Percentiles rank a stretch among this genome's conserved stretches.
These are phyloP conservation scores for Gloeostereum incarnatum DNA, from an alignment of 768 basidiomycete genomes.

Conservation along the genomic window DNA sequence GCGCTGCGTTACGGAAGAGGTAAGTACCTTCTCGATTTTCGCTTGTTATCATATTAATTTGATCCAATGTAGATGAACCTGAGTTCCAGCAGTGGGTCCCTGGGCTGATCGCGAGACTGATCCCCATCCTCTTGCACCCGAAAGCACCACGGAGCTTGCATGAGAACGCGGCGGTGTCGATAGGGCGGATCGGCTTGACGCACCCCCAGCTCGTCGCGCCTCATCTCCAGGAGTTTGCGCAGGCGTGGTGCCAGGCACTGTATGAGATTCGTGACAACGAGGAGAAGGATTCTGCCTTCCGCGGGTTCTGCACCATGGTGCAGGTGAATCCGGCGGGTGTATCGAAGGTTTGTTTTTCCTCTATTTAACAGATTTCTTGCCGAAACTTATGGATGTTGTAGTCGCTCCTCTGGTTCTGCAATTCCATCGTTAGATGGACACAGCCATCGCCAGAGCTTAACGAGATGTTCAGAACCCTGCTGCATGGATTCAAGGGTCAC, in stretches of 20 bases:
- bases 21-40: slow-evolving; percentile 21
- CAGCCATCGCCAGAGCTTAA: slow-evolving; percentile 88
- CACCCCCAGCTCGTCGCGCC: slow-evolving; percentile 86
- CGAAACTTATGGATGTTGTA: slow-evolving; percentile 21
- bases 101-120: slow-evolving; percentile 76
- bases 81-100: slow-evolving; percentile 93
- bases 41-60: background rate
- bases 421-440: slow-evolving; percentile 94
- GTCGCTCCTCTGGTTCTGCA: slow-evolving; percentile 97
- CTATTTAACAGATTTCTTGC: background rate
- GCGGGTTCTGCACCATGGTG: slow-evolving; percentile 93
- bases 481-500: slow-evolving; percentile 86
- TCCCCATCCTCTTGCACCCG: slow-evolving; percentile 87
- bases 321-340: slow-evolving; percentile 92
- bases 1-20: slow-evolving; percentile 85
- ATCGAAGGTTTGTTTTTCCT: slow-evolving; percentile 56
- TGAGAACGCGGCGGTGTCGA: slow-evolving; percentile 98
- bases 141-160: slow-evolving; percentile 91
- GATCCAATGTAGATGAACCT: slow-evolving; percentile 44
- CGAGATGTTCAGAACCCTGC: slow-evolving; percentile 85
- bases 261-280: slow-evolving; percentile 99
- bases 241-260: slow-evolving; percentile 93
- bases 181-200: slow-evolving; percentile 92
- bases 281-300: slow-evolving; percentile 98
- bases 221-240: slow-evolving; percentile 82